phyloP scores from a whole-genome alignment of 2,329 filamentous ascomycete species.

The Eutypa lata region DNA sequence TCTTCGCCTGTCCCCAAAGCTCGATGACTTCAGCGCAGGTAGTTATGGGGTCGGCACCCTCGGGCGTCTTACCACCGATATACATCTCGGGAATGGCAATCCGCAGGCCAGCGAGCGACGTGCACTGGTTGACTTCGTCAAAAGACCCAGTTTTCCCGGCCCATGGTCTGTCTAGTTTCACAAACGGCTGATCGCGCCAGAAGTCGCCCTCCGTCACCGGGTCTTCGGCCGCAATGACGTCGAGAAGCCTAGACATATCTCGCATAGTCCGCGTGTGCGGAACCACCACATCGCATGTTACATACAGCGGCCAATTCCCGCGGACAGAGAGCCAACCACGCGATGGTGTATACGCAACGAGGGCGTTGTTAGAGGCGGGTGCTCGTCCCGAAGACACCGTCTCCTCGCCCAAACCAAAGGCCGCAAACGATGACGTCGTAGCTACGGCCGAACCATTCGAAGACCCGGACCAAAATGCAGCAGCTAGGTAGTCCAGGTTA shows the following conservation, averaged over 20 bases:
- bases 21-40: conserved; percentile 17
- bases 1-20: conserved; percentile 29
- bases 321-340: conserved; percentile 48
- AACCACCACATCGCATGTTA: conserved; percentile 53
- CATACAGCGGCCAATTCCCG: conserved; percentile 53
- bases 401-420: conserved; percentile 53
- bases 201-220: conserved; percentile 44
- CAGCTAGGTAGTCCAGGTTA: conserved; percentile 49
- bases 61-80: conserved; percentile 35
- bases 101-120: conserved; percentile 38
- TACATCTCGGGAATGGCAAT: conserved; percentile 51
- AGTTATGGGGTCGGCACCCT: conserved; percentile 10
- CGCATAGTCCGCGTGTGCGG: conserved; percentile 48
- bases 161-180: conserved; percentile 35
- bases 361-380: conserved; percentile 54
- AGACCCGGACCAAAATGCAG: conserved; percentile 54
- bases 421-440: conserved; percentile 46
- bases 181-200: conserved; percentile 48
- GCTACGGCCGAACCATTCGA: conserved; percentile 55
- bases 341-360: conserved; percentile 55
- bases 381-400: conserved; percentile 55
- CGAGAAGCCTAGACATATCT: conserved; percentile 48
- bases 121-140: conserved; percentile 24
- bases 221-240: conserved; percentile 45
- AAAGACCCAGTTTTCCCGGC: conserved; percentile 31